Conservation (phyloP, 1,284 basidiomycete species). For the Tremellales sp. region DNA sequence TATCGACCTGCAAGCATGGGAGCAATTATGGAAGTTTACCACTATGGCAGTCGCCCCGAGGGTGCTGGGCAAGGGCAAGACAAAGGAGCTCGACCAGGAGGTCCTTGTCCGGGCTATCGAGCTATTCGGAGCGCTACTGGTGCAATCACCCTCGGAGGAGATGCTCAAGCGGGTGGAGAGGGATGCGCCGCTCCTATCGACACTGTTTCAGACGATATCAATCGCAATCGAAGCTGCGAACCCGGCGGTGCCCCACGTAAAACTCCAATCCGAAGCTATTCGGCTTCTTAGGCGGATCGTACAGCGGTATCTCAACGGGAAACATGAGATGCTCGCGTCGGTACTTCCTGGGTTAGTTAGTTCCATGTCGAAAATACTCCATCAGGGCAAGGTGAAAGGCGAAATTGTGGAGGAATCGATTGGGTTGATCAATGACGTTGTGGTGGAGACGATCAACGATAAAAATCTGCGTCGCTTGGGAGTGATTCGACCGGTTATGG, state of each 20-base stretch:
- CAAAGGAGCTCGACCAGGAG: constrained; percentile 38
- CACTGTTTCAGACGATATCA: constrained; percentile 77
- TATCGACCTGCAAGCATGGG: constrained; percentile 58
- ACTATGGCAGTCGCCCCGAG: constrained; percentile 54
- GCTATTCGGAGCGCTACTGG: constrained; percentile 33
- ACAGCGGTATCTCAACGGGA: constrained; percentile 59
- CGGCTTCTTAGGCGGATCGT: constrained; percentile 59
- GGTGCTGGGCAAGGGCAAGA: constrained; percentile 63
- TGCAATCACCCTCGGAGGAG: constrained; percentile 12
- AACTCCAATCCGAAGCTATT: constrained; percentile 64
- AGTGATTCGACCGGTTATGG: constrained; percentile 54
- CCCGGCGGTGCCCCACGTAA: constrained; percentile 56
- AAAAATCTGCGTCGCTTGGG: constrained; percentile 59
- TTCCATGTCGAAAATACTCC: constrained; percentile 62
- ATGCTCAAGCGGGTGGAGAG: too few relatives aligned
- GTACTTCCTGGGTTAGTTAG: constrained; percentile 79
- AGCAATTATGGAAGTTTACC: constrained; percentile 77
- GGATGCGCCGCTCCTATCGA: constrained; percentile 59
- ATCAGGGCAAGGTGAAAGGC: constrained; percentile 44
- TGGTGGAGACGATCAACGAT: constrained; percentile 55
- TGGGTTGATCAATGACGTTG: constrained; percentile 58
- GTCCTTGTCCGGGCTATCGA: constrained; percentile 30
- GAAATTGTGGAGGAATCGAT: constrained; percentile 51
- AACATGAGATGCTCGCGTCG: constrained; percentile 56
- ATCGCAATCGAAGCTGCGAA: constrained; percentile 56